Conservation (phyloP, 2,329 filamentous ascomycete species). For the Tolypocladium nubicola region DNA sequence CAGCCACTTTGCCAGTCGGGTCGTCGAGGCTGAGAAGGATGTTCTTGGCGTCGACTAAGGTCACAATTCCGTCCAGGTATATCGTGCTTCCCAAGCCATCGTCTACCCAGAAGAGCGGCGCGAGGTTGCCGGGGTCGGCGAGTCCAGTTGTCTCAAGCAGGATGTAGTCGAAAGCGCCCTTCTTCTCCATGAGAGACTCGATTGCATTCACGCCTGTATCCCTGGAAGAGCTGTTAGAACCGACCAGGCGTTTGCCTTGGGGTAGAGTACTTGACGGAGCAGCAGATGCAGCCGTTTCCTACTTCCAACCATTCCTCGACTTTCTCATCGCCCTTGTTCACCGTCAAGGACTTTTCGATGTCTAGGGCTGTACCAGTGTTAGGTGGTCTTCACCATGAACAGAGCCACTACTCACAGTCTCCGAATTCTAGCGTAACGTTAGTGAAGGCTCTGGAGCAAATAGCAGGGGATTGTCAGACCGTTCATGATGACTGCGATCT, state of each 20-base stretch:
- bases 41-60: constrained; percentile 90
- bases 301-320: constrained; percentile 94
- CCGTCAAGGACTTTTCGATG: constrained; percentile 90
- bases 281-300: constrained; percentile 95
- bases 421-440: constrained; percentile 55
- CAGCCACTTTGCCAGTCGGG: constrained; percentile 41
- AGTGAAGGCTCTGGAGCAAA: not conserved
- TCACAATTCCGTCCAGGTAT: constrained; percentile 94
- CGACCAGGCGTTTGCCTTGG: too few relatives aligned
- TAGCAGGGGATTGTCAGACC: constrained; percentile 28
- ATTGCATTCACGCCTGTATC: constrained; percentile 91
- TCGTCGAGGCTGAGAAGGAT: constrained; percentile 76
- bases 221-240: constrained; percentile 29
- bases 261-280: constrained; percentile 70
- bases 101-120: constrained; percentile 95
- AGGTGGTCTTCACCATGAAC: constrained; percentile 2
- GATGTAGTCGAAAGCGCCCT: constrained; percentile 93
- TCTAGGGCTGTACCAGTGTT: constrained; percentile 56
- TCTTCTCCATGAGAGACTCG: constrained; percentile 89
- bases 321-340: constrained; percentile 72
- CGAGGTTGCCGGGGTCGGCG: constrained; percentile 90
- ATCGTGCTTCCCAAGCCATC: constrained; percentile 91
- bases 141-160: constrained; percentile 92
- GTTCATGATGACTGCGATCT: constrained; percentile 95
- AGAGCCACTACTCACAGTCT: constrained; percentile 49